Percentiles rank a stretch among this genome's conserved stretches.
These are phyloP conservation scores for Aspergillus jensenii DNA, from an alignment of 2,329 filamentous ascomycete species.

Conservation along the genomic window DNA sequence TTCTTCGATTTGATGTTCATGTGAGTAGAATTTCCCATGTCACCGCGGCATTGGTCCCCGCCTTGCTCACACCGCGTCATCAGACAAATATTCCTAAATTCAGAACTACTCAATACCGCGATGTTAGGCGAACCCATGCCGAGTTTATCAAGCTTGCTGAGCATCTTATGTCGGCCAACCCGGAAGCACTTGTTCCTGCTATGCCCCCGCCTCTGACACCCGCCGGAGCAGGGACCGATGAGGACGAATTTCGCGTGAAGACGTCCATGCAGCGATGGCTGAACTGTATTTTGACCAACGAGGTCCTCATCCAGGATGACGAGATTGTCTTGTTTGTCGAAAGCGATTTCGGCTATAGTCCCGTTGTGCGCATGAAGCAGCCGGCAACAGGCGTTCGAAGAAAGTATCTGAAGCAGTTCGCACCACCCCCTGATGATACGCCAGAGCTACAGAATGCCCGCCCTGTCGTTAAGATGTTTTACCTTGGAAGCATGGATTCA, in stretches of 20 bases:
- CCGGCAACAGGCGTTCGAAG: constrained; percentile 92
- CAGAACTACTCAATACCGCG: constrained; percentile 95
- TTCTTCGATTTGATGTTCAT: constrained; percentile 93
- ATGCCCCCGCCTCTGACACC: constrained; percentile 94
- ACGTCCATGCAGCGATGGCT: constrained; percentile 90
- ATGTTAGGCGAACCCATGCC: constrained; percentile 90
- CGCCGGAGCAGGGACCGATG: constrained; percentile 91
- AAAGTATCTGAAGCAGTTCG: constrained; percentile 97
- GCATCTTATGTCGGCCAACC: constrained; percentile 95
- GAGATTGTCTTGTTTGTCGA: constrained; percentile 99
- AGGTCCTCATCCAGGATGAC: constrained; percentile 89
- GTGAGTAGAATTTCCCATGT: constrained; percentile 54
- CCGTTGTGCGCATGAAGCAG: constrained; percentile 92
- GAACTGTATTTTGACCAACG: constrained; percentile 87
- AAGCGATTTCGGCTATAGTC: constrained; percentile 97
- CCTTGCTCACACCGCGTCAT: constrained; percentile 5
- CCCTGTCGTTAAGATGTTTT: constrained; percentile 92
- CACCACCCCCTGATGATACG: constrained; percentile 93
- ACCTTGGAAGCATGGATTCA: constrained; percentile 92
- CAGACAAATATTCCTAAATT: constrained; percentile 99
- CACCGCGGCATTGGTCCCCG: neutral
- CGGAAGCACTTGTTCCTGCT: constrained; percentile 89
- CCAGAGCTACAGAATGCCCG: constrained; percentile 88
- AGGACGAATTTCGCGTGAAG: constrained; percentile 89
- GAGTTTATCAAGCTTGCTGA: constrained; percentile 97